phyloP scores from a whole-genome alignment of 306 rosid genomes.

The Quercus glauca region DNA sequence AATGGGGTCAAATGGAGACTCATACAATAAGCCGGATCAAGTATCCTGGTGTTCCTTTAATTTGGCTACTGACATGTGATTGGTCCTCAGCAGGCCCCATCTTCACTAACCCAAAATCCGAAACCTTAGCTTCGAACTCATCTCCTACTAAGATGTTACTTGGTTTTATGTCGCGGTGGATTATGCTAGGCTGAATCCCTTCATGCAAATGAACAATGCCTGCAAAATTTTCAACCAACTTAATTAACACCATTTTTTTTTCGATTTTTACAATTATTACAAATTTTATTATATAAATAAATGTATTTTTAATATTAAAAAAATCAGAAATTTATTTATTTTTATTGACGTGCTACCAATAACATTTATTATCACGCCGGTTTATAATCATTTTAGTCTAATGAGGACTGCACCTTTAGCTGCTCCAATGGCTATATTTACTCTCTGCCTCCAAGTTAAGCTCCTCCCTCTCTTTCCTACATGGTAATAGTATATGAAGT shows the following conservation, averaged over 20 bases:
- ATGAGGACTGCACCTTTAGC: constrained; percentile 48
- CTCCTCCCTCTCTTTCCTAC: constrained; percentile 50
- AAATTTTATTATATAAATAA: too few species aligned
- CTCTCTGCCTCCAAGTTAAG: constrained; percentile 82
- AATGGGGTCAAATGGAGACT: constrained; percentile 73
- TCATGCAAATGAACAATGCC: constrained; percentile 83
- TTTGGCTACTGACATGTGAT: constrained; percentile 87
- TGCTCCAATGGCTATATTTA: constrained; percentile 76
- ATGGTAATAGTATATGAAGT: background rate
- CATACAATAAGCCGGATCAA: constrained; percentile 80
- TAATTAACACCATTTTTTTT: background rate
- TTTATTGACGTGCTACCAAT: too few species aligned
- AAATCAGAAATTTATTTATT: too few species aligned
- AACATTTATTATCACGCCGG: too few species aligned
- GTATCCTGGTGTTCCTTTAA: constrained; percentile 91
- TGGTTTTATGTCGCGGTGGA: constrained; percentile 78
- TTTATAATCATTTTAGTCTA: too few species aligned
- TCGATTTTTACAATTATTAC: too few species aligned
- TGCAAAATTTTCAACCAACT: constrained; percentile 19
- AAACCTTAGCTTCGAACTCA: constrained; percentile 72
- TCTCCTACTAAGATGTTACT: constrained; percentile 85
- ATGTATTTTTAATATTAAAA: too few species aligned
- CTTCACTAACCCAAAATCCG: constrained; percentile 79
- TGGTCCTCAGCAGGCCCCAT: constrained; percentile 70
- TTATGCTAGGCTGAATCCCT: constrained; percentile 60